Percentiles rank a stretch among this genome's conserved stretches.
These are phyloP conservation scores for Mollisiaceae sp. DNA, from an alignment of 2,329 filamentous ascomycete species.

Conservation along the genomic window DNA sequence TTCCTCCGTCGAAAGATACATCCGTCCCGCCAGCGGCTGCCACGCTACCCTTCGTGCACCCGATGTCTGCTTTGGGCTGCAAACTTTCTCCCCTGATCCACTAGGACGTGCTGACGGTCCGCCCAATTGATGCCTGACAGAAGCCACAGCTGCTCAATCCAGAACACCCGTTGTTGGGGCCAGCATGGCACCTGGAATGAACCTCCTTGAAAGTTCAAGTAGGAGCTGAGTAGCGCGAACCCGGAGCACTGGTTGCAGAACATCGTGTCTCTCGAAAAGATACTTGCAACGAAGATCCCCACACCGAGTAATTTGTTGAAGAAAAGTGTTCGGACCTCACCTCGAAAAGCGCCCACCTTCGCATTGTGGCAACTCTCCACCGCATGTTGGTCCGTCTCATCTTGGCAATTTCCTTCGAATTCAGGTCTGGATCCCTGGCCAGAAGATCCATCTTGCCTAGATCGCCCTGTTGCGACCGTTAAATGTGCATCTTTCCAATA, in stretches of 20 bases:
- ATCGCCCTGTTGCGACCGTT: constrained; percentile 27
- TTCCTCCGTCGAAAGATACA: neutral
- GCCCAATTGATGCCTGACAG: constrained; percentile 29
- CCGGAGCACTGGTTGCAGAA: constrained; percentile 2
- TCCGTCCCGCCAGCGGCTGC: constrained; percentile 12
- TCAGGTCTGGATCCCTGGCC: constrained; percentile 24
- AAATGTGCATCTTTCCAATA: constrained; percentile 30
- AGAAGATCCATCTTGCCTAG: constrained; percentile 23
- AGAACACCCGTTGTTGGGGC: constrained; percentile 11
- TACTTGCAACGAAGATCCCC: constrained; percentile 19
- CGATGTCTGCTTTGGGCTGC: constrained; percentile 15
- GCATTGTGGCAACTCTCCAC: constrained; percentile 24
- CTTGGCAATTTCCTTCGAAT: constrained; percentile 11
- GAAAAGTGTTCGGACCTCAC: constrained; percentile 10
- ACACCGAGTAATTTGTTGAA: constrained; percentile 23
- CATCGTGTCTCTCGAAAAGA: constrained; percentile 8
- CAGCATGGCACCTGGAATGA: constrained; percentile 19
- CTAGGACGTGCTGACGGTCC: neutral
- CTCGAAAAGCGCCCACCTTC: constrained; percentile 21
- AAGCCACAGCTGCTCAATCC: constrained; percentile 15
- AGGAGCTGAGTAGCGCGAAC: constrained; percentile 19
- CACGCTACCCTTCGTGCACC: constrained; percentile 1
- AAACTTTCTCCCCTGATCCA: constrained; percentile 12
- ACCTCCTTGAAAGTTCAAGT: constrained; percentile 15
- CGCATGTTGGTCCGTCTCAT: constrained; percentile 16